Evolutionary conservation across 1,139 yeast species (phyloP).

Genomic region (Kodamaea suecica): DNA sequence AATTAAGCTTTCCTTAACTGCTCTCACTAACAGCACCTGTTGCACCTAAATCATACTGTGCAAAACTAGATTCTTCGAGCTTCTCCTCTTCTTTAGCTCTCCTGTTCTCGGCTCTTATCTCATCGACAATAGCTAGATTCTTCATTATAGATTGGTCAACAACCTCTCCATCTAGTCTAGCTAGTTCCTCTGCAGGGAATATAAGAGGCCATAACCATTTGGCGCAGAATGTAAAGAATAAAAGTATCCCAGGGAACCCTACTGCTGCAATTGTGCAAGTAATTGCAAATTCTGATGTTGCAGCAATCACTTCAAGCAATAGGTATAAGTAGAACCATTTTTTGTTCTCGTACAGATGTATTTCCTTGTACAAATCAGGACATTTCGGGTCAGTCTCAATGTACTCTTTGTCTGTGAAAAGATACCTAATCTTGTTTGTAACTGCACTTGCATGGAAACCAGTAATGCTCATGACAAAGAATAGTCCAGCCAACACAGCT

Average conservation of each 20-base stretch:
- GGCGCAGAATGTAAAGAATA: slow-evolving; percentile 56
- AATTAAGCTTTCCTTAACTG: slow-evolving; percentile 1
- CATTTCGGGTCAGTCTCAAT: slow-evolving; percentile 34
- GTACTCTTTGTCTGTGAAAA: slow-evolving; percentile 59
- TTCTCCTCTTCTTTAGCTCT: slow-evolving; percentile 7
- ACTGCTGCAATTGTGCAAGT: slow-evolving; percentile 88
- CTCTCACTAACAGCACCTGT: slow-evolving; percentile 5
- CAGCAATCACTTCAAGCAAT: slow-evolving; percentile 59
- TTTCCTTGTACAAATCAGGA: slow-evolving; percentile 35
- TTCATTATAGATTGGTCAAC: slow-evolving; percentile 56
- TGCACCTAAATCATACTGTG: slow-evolving; percentile 7
- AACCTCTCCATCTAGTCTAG: slow-evolving; percentile 66
- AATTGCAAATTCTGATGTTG: slow-evolving; percentile 78
- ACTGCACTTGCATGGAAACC: slow-evolving; percentile 72
- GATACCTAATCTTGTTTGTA: slow-evolving; percentile 57
- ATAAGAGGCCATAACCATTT: slow-evolving; percentile 65
- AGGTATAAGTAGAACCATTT: slow-evolving; percentile 58
- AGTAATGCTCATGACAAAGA: slow-evolving; percentile 87
- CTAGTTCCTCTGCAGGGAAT: slow-evolving; percentile 61
- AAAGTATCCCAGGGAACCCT: slow-evolving; percentile 85
- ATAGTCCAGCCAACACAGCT: slow-evolving; percentile 86
- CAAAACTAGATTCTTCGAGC: slow-evolving; percentile 5
- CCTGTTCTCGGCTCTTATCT: slow-evolving; percentile 10
- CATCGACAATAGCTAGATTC: slow-evolving; percentile 28
- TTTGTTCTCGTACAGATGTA: slow-evolving; percentile 32